Percentiles rank a stretch among this genome's conserved stretches.
Evolutionary conservation across 176 grass and related monocot species (phyloP).

Genomic region (Rhynchospora pubera): DNA sequence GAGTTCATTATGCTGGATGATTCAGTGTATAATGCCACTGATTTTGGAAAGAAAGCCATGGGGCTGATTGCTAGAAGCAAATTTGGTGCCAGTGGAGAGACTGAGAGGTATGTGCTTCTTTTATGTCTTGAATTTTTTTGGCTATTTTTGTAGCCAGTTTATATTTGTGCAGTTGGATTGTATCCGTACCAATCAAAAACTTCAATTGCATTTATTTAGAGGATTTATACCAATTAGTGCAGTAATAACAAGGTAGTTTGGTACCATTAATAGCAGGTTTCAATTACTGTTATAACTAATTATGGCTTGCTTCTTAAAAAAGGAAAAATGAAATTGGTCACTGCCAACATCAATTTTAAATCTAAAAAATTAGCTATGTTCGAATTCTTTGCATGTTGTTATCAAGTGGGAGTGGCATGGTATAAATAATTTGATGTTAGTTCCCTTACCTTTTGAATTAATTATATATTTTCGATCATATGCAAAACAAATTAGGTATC

Average conservation of each 20-base stretch:
- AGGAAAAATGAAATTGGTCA: too few relatives aligned
- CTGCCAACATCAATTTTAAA: too few relatives aligned
- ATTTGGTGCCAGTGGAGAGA: conserved; percentile 57
- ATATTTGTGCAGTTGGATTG: not conserved
- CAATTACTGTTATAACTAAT: not conserved
- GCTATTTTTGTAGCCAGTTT: not conserved
- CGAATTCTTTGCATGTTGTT: too few relatives aligned
- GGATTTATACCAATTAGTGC: not conserved
- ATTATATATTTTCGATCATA: not conserved
- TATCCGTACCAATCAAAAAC: not conserved
- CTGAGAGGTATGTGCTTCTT: conserved; percentile 42
- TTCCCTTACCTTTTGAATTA: not conserved
- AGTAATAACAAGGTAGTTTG: not conserved
- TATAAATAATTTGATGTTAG: not conserved
- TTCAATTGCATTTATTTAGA: not conserved
- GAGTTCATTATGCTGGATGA: conserved; percentile 68
- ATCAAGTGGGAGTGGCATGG: not conserved
- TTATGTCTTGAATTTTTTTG: not conserved
- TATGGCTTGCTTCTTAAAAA: too few relatives aligned
- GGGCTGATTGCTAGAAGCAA: conserved; percentile 75
- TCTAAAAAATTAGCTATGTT: too few relatives aligned
- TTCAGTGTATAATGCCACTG: conserved; percentile 78
- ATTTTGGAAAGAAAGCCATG: conserved; percentile 54
- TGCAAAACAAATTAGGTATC: conserved; percentile 51
- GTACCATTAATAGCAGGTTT: not conserved